Base-by-base conservation (phyloP, 2,329 filamentous ascomycete genomes). In the Aureobasidium sp. region DNA sequence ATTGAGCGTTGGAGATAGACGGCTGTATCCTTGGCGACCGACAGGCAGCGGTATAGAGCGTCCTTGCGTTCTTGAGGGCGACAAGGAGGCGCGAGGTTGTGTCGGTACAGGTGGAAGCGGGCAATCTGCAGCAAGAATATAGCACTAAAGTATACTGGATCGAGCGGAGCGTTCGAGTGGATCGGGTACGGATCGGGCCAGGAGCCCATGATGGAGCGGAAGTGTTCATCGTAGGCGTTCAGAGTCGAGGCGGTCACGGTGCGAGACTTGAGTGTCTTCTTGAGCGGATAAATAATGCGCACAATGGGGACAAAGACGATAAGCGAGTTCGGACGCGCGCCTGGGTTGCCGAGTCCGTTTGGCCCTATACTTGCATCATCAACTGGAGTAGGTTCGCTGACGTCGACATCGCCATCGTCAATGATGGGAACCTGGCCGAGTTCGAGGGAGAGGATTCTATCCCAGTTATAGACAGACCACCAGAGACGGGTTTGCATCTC, bases 381-480 rank as follows among this genome's bases (percentile, higher is more conserved):
- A 27, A 91, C 83, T 0, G 88, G 84, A 27, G 87, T 87, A 0
- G 93, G 93, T 29, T 96, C 82, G 25, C 84, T 80, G 7, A 92
- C 87, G 67, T 97, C 90, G 77, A 91, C 96, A 73, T 97, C 93
- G 36, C 85, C 82, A 68, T 97, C 93, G 70, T 92, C 83, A 70
- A 97, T 96, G 66, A 92, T 76, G 62, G 89, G 84, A 0, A 93
- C 91, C 56, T 88, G 86, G 9, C 90, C 89, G 37, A 91, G 80
- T 71, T 96, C 92, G 14, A 96, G 79, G 0, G 91, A 87, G 55
- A 95, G 78, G 29, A 89, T 82, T 65, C 85, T 85, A 76, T 99
- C 94, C 77, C 92, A 86, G 48, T 91, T 85, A 75, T 97, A 97
- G 62, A 96, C 84, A 15, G 90, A 86, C 91, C 94, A 99, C 93